phyloP scores from a whole-genome alignment of 345 rosid genomes.

The Acer campestre region DNA sequence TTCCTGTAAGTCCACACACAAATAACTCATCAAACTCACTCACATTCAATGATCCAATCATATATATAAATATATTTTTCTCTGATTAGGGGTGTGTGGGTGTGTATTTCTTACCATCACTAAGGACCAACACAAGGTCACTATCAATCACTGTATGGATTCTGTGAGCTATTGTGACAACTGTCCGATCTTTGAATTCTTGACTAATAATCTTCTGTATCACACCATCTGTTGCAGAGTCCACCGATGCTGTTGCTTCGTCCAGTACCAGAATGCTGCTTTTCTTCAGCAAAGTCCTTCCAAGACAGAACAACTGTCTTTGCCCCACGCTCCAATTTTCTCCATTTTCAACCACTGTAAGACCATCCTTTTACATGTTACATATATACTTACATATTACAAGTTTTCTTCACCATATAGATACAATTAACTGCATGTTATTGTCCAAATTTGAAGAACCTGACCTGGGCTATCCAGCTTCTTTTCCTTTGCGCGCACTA shows the following conservation, averaged over 20 bases:
- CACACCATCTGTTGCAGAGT: slow-evolving; percentile 88
- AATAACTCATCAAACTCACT: background rate
- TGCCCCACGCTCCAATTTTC: slow-evolving; percentile 96
- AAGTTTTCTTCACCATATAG: background rate
- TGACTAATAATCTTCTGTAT: slow-evolving; percentile 74
- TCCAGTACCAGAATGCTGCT: slow-evolving; percentile 84
- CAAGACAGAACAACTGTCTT: slow-evolving; percentile 81
- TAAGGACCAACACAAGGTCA: slow-evolving; percentile 87
- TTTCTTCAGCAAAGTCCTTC: slow-evolving; percentile 84
- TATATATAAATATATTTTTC: background rate
- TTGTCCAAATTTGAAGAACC: slow-evolving; percentile 6
- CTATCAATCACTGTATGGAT: slow-evolving; percentile 90
- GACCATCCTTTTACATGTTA: background rate
- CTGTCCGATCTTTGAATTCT: slow-evolving; percentile 80
- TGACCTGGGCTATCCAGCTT: slow-evolving; percentile 75
- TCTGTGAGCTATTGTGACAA: slow-evolving; percentile 94
- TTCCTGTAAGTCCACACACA: slow-evolving; percentile 51
- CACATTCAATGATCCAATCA: background rate
- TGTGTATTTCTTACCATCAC: slow-evolving; percentile 65
- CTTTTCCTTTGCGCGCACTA: slow-evolving; percentile 65
- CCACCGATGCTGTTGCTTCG: slow-evolving; percentile 94
- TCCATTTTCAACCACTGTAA: slow-evolving; percentile 80
- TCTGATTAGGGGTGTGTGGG: background rate
- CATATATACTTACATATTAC: background rate
- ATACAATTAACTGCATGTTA: background rate